These are phyloP conservation scores for Aspergillus ruber DNA, from an alignment of 2,329 filamentous ascomycete species.

Conservation along the genomic window DNA sequence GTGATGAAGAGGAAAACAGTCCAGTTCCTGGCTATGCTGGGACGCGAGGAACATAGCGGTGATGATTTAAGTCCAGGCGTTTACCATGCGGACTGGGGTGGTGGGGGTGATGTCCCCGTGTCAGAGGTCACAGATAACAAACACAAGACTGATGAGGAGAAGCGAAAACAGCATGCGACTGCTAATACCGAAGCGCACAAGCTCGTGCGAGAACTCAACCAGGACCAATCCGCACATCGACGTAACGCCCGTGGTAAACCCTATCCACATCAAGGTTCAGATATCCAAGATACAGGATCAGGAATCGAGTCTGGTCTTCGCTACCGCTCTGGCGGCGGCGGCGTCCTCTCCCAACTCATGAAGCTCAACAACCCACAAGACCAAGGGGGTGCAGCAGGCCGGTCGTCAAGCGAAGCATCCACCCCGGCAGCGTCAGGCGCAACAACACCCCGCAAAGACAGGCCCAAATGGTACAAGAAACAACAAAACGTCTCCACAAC, in stretches of 20 bases:
- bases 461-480: conserved; percentile 30
- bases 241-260: conserved; percentile 7
- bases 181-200: conserved; percentile 26
- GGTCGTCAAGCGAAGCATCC: conserved; percentile 9
- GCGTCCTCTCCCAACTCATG: conserved; percentile 26
- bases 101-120: conserved; percentile 16
- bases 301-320: conserved; percentile 11
- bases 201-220: conserved; percentile 25
- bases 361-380: conserved; percentile 18
- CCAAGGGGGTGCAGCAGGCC: background rate
- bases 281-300: conserved; percentile 4
- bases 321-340: conserved; percentile 23
- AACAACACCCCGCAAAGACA: conserved; percentile 5
- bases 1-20: background rate
- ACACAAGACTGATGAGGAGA: conserved; percentile 23
- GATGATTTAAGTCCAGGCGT: conserved; percentile 20
- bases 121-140: conserved; percentile 25
- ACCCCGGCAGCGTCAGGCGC: background rate
- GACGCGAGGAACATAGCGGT: conserved; percentile 16
- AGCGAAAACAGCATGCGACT: conserved; percentile 15
- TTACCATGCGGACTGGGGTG: conserved; percentile 21
- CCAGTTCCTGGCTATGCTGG: conserved; percentile 9
- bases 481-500: conserved; percentile 18
- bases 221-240: conserved; percentile 18
- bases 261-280: conserved; percentile 4